Base-by-base conservation (phyloP, 345 rosid genomes). In the Arabis hirsuta region DNA sequence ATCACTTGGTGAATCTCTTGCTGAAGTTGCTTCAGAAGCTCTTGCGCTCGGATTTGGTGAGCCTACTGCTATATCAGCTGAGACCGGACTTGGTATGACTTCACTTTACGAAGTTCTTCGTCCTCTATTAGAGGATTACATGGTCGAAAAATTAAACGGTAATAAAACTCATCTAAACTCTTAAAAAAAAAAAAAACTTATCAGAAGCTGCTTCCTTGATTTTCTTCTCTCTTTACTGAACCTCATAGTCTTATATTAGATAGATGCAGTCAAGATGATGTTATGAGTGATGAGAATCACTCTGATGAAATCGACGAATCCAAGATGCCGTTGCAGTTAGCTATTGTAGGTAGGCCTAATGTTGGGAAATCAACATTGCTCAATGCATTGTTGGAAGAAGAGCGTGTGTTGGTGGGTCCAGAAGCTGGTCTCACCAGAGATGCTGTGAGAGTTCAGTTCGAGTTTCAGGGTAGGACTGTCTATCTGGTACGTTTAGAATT, bases 401-500 rank as follows among this genome's bases (percentile, higher is more conserved):
- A 94, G 53, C 93, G 97, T 66, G 98, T 94, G 55, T 77, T 91
- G 74, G 98, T 94, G 38, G 98, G 98, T 76, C 97, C 99, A 39
- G 96, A 94, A 78, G 92, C 91, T 74, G 97, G 99, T 74, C 83
- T 94, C 78, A 94, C 98, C 6, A 82, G 98, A 83, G 98, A 91
- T 84, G 86, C 97, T 69, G 83, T 94, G 72, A 87, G 98, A 81
- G 93, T 87, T 36, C 86, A 88, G 52, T 94, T 94, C 72, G 69
- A 91, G 56, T 88, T 65, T 84, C 82, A 88, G 73, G 98, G 90
- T 31, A 88, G 97, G 81, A 89, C 84, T 10, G 74, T 94, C 55
- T 94, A 87, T 81, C 58, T 94, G 91, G 98, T 94, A 82, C 42
- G 82, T 53, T 39, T 24, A 3, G 12, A 20, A 19, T 29, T 67